These are phyloP conservation scores for Agarophyton chilense DNA, from an alignment of 23 red algal genomes.

Conservation along the genomic window DNA sequence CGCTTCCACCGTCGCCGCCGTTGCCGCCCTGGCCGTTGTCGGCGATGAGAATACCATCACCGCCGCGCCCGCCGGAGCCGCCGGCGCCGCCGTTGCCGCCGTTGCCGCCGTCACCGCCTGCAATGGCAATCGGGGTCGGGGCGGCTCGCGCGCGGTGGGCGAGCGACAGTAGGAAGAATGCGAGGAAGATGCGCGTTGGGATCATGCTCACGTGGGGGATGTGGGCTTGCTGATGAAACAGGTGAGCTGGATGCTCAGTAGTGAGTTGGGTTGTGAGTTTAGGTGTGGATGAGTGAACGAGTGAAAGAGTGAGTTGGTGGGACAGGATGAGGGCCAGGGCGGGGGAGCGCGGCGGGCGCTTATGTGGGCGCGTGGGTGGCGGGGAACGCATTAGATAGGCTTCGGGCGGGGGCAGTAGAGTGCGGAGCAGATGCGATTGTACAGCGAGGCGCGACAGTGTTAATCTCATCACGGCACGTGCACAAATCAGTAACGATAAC, in stretches of 20 bases:
- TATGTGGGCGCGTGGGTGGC: neutral
- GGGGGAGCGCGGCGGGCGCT: neutral
- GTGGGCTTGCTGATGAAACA: neutral
- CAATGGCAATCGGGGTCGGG: neutral
- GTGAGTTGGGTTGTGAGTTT: too few relatives aligned
- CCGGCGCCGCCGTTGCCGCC: conserved; percentile 17
- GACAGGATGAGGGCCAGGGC: neutral
- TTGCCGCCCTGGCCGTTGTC: neutral
- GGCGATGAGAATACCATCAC: conserved; percentile 2
- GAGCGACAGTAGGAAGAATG: neutral
- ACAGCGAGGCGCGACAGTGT: neutral
- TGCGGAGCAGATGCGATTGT: too few relatives aligned
- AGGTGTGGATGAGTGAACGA: too few relatives aligned
- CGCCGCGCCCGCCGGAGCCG: neutral
- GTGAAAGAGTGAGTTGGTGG: neutral
- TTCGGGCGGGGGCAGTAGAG: neutral
- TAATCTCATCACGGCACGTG: too few relatives aligned
- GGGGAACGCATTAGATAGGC: neutral
- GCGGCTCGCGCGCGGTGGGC: neutral
- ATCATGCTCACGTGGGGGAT: neutral
- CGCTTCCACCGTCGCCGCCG: conserved; percentile 10
- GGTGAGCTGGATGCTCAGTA: too few relatives aligned
- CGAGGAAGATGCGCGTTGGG: neutral
- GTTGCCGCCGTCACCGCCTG: neutral
- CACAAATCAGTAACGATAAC: too few relatives aligned